phyloP scores from a whole-genome alignment of 2,329 filamentous ascomycete species.

The Corynespora cassiicola region DNA sequence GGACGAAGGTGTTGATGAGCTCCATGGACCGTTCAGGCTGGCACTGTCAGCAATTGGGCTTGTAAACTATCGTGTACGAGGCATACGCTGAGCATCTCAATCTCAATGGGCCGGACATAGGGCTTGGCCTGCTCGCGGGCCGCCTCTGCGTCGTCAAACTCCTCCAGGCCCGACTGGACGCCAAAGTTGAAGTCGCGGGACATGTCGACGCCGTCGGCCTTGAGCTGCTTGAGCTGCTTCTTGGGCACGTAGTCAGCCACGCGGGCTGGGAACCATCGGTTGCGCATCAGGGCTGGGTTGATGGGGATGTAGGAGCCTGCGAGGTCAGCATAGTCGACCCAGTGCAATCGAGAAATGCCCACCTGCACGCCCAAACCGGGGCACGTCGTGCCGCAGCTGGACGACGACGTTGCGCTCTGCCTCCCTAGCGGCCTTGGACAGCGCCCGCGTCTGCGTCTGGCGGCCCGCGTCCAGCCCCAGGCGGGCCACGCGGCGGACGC shows the following conservation, averaged over 20 bases:
- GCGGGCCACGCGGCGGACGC: slow-evolving; percentile 41
- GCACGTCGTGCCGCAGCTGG: slow-evolving; percentile 59
- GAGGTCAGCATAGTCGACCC: slow-evolving; percentile 22
- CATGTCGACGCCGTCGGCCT: slow-evolving; percentile 50
- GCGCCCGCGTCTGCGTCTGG: slow-evolving; percentile 50
- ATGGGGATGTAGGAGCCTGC: slow-evolving; percentile 62
- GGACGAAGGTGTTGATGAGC: slow-evolving; percentile 56
- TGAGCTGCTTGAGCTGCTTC: slow-evolving; percentile 53
- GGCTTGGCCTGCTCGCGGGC: slow-evolving; percentile 18
- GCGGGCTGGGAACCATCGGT: slow-evolving; percentile 58
- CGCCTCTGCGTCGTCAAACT: slow-evolving; percentile 30
- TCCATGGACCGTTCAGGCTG: slow-evolving; percentile 53
- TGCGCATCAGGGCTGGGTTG: slow-evolving; percentile 61
- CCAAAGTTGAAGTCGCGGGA: slow-evolving; percentile 57
- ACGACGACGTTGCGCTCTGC: slow-evolving; percentile 54
- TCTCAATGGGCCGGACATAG: slow-evolving; percentile 46
- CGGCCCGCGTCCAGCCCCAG: slow-evolving; percentile 33
- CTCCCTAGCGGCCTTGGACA: slow-evolving; percentile 54
- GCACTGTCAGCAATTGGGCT: slow-evolving; percentile 21
- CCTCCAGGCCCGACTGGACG: slow-evolving; percentile 34
- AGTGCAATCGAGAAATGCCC: slow-evolving; percentile 13
- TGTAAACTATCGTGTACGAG: neutral
- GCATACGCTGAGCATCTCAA: slow-evolving; percentile 49
- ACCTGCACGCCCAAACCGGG: slow-evolving; percentile 56
- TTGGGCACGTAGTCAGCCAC: slow-evolving; percentile 60